Conservation (phyloP, 2,329 filamentous ascomycete species). For the Pseudogymnoascus sp. region DNA sequence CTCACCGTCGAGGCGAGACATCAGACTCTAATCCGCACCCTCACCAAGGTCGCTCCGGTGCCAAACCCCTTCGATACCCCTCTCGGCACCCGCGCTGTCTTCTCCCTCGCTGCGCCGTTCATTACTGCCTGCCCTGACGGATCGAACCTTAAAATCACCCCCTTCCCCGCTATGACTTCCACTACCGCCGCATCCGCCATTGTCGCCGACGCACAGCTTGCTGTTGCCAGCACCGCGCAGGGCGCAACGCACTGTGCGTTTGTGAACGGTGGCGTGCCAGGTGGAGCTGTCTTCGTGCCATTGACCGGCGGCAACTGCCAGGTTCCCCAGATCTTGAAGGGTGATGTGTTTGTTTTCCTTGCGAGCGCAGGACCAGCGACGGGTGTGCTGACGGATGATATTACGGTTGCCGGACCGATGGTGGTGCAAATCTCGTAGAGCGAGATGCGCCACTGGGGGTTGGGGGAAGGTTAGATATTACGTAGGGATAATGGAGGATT, state of each 20-base stretch:
- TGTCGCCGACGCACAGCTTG: slow-evolving; percentile 33
- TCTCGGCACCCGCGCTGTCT: slow-evolving; percentile 62
- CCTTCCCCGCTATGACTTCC: slow-evolving; percentile 56
- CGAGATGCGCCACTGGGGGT: background rate
- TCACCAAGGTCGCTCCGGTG: slow-evolving; percentile 51
- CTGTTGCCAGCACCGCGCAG: slow-evolving; percentile 41
- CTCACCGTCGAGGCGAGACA: slow-evolving; percentile 69
- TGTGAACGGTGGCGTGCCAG: slow-evolving; percentile 52
- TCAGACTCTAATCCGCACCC: slow-evolving; percentile 64
- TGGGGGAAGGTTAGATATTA: background rate
- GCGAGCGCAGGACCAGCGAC: slow-evolving; percentile 47
- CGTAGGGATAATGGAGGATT: background rate
- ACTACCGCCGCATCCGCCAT: slow-evolving; percentile 32
- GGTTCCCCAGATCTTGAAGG: slow-evolving; percentile 56
- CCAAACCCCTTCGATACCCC: slow-evolving; percentile 66
- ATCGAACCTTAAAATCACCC: slow-evolving; percentile 55
- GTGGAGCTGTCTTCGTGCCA: slow-evolving; percentile 53
- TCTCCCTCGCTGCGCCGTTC: slow-evolving; percentile 67
- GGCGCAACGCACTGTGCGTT: slow-evolving; percentile 60
- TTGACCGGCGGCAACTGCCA: slow-evolving; percentile 52
- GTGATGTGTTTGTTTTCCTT: slow-evolving; percentile 62
- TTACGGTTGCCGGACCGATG: slow-evolving; percentile 60
- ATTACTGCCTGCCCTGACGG: slow-evolving; percentile 63
- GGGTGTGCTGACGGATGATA: slow-evolving; percentile 52
- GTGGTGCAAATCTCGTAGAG: slow-evolving; percentile 47